Base-by-base conservation (phyloP, 108 stramenopile genomes). In the Skeletonema marinoi region DNA sequence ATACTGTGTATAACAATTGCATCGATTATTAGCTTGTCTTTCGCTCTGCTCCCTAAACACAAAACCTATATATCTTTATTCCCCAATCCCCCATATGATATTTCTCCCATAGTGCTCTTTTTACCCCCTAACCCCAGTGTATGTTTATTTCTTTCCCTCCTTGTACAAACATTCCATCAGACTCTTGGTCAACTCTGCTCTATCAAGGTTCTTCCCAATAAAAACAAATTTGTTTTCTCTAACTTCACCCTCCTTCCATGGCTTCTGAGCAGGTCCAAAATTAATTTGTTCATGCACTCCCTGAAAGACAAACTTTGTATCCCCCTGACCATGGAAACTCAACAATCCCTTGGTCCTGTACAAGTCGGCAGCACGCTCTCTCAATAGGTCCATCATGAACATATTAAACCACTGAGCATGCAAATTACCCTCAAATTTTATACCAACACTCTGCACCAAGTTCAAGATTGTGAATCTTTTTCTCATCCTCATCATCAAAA, bases 221-320 rank as follows among this genome's bases (percentile, higher is more conserved):
- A 98, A 98, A 6, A 98, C 97, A 83, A 98, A 93, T 68, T 98
- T 98, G 86, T 95, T 96, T 56, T 89, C 63, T 19, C 91, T 83
- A 36, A 74, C 74, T 75, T 97, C 97, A 1, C 71, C 93, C 29
- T 85, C 85, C 41, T 74, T 82, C 96, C 96, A 98, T 51, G 93
- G 90, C 36, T 93, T 90, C 63, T 92, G 75, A 35, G 94, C 90
- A 33, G 97, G 97, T 56, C 97, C 97, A 83, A 98, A 98, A 82
- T 97, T 93, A 75, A 96, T 98, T 82, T 98, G 97, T 74, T 98
- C 97, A 83, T 98, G 97, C 6, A 98, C 97, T 32, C 97, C 97
- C 81, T 98, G 97, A 77, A 98, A 98, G 10, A 98, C 97, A 85
- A 98, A 98, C 77, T 97, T 97, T 19, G 91, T 88, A 82, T 96